These are phyloP conservation scores for Hyphopichia khmerensis DNA, from an alignment of 1,139 yeast genomes.

Conservation along the genomic window DNA sequence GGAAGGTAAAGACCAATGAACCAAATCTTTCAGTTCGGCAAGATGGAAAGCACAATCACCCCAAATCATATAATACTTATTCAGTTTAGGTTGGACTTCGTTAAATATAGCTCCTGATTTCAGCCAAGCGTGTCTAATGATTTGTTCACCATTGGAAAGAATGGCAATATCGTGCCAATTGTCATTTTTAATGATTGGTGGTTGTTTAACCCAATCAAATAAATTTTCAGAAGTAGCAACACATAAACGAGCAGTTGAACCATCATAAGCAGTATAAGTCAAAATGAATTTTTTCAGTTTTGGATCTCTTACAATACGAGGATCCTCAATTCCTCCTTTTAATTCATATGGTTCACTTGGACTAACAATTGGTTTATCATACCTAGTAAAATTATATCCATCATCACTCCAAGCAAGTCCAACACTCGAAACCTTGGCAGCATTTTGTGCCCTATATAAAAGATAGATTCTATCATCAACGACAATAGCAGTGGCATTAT, in stretches of 20 bases:
- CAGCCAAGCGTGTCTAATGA: constrained; percentile 40
- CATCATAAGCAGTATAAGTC: constrained; percentile 46
- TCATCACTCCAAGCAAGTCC: constrained; percentile 46
- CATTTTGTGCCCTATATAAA: constrained; percentile 43
- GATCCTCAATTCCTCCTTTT: constrained; percentile 48
- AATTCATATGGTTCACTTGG: constrained; percentile 44
- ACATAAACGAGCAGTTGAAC: constrained; percentile 36
- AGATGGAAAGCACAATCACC: constrained; percentile 43
- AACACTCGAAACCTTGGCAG: constrained; percentile 31
- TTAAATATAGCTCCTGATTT: constrained; percentile 45
- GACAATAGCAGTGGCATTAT: constrained; percentile 48
- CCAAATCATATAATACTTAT: constrained; percentile 46
- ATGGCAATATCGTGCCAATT: constrained; percentile 36
- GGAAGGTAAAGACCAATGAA: constrained; percentile 32
- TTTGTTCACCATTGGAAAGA: constrained; percentile 19
- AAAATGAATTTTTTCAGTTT: constrained; percentile 32
- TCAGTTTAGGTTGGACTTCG: constrained; percentile 29
- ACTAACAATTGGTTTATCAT: constrained; percentile 31
- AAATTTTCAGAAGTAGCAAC: constrained; percentile 42
- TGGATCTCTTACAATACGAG: constrained; percentile 43
- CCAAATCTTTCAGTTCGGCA: constrained; percentile 35
- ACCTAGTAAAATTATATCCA: constrained; percentile 34
- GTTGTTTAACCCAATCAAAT: constrained; percentile 41
- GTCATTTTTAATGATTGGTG: constrained; percentile 31
- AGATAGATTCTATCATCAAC: constrained; percentile 37